These are phyloP conservation scores for Rubus idaeus DNA, from an alignment of 306 rosid species.

Conservation along the genomic window DNA sequence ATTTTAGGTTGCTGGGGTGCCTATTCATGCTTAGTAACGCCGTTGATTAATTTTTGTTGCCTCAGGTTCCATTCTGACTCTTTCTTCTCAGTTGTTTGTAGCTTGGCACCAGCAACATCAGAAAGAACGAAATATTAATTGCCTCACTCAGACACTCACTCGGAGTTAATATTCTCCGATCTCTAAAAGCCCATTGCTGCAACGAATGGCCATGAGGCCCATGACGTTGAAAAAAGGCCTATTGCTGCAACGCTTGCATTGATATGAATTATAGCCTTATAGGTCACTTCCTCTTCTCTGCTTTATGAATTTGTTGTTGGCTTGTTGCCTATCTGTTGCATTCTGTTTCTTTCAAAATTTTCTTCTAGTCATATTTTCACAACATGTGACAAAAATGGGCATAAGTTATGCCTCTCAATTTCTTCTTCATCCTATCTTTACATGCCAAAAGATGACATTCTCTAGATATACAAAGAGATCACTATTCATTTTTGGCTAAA, in stretches of 20 bases:
- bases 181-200: no score
- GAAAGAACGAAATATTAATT: background rate
- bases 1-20: no score
- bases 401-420: constrained; percentile 16
- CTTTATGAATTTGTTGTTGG: no score
- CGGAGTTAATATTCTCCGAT: no score
- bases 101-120: background rate
- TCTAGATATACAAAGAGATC: background rate
- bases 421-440: background rate
- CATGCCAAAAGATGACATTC: constrained; percentile 11
- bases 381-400: constrained; percentile 13
- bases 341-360: background rate
- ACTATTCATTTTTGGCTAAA: background rate
- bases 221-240: no score
- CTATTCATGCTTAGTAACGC: no score
- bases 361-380: background rate
- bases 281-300: no score
- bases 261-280: no score
- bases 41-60: background rate
- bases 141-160: no score
- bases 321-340: no score
- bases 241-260: no score
- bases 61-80: background rate
- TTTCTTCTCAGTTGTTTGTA: constrained; percentile 2
- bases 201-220: no score